These are phyloP conservation scores for Rhytidiadelphus loreus DNA, from an alignment of 225 moss, liverwort and hornwort genomes.

Conservation along the genomic window DNA sequence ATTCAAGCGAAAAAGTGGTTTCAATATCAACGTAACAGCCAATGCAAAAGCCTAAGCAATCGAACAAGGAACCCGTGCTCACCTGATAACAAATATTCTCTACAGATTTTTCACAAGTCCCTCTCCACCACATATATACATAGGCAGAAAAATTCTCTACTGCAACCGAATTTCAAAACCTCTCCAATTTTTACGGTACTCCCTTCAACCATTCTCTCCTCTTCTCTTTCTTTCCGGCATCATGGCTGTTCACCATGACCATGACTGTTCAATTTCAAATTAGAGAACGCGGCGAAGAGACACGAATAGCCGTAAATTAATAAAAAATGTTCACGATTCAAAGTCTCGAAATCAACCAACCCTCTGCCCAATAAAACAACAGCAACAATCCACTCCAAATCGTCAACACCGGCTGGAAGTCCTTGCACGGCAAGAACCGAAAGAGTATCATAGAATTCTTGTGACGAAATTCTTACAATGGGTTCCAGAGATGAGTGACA, in stretches of 20 bases:
- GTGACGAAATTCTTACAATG: not conserved
- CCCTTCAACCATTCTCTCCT: not conserved
- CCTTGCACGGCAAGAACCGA: not conserved
- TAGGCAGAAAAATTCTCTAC: not conserved
- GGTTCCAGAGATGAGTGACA: not conserved
- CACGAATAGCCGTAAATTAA: not conserved
- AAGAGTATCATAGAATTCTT: not conserved
- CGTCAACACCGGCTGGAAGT: not conserved
- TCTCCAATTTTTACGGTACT: not conserved
- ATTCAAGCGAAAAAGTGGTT: not conserved
- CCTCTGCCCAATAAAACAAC: not conserved
- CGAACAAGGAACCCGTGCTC: not conserved
- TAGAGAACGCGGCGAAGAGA: not conserved
- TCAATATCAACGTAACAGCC: not conserved
- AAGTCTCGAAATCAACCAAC: not conserved
- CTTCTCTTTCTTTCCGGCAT: not conserved
- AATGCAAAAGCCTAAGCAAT: not conserved
- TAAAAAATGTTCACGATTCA: not conserved
- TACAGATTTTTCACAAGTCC: not conserved
- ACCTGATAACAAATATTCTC: not conserved
- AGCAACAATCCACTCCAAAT: not conserved
- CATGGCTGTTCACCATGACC: slow-evolving; percentile 11
- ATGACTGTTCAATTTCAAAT: slow-evolving; percentile 17
- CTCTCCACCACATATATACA: not conserved
- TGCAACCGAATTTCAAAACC: not conserved